A percentile compares a stretch with the other conserved stretches of the same genome.
phyloP scores from a whole-genome alignment of 23 red algal species.

The Gracilaria caudata region DNA sequence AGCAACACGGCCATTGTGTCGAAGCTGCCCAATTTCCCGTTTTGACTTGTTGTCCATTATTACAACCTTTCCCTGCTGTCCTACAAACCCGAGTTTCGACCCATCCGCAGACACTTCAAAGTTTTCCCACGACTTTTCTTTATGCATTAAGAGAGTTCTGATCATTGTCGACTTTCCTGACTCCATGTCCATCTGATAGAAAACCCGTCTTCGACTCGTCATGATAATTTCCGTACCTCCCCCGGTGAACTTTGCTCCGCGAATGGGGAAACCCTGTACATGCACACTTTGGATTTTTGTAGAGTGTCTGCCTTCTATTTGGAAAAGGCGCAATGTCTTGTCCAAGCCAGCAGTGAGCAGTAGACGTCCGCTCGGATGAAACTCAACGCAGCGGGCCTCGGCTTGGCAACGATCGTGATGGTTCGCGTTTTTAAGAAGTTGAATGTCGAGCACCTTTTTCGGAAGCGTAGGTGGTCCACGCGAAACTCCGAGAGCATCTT shows the following conservation, averaged over 20 bases:
- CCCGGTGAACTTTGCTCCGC: conserved; percentile 52
- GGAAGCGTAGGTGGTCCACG: conserved; percentile 16
- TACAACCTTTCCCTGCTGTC: conserved; percentile 61
- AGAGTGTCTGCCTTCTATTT: conserved; percentile 54
- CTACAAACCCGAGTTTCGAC: conserved; percentile 61
- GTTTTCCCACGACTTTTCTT: conserved; percentile 55
- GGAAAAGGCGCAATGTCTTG: conserved; percentile 78
- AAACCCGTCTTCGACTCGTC: conserved; percentile 63
- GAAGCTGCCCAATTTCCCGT: conserved; percentile 65
- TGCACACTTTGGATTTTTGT: conserved; percentile 66
- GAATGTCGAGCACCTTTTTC: conserved; percentile 46
- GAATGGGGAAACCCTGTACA: conserved; percentile 68
- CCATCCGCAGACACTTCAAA: conserved; percentile 71
- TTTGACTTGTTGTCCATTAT: conserved; percentile 61
- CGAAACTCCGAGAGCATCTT: conserved; percentile 4
- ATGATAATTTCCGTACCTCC: conserved; percentile 39
- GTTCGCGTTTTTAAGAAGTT: conserved; percentile 63
- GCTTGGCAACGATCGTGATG: conserved; percentile 45
- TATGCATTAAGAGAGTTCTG: conserved; percentile 27
- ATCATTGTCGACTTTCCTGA: conserved; percentile 21
- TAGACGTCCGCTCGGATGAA: conserved; percentile 81
- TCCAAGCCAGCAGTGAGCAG: conserved; percentile 79
- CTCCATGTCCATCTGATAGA: conserved; percentile 78
- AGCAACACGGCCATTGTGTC: conserved; percentile 58
- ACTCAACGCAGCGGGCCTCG: conserved; percentile 59